Percentiles rank a stretch among this genome's conserved stretches.
Evolutionary conservation across 1,139 yeast genomes (phyloP).

Genomic region (Kodamaea suecica): DNA sequence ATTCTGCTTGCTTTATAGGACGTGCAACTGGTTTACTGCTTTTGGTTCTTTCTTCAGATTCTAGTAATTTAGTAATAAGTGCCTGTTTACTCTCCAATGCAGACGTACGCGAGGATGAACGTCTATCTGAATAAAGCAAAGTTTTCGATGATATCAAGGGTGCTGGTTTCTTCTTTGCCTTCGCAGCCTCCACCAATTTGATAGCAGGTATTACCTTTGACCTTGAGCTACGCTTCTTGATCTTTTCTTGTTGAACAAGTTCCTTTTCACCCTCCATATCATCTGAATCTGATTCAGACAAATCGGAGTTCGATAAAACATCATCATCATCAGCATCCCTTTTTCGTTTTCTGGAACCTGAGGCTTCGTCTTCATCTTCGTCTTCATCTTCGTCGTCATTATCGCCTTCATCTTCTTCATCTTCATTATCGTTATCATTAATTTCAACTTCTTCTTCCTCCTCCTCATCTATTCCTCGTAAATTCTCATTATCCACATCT

Average conservation of each 20-base stretch:
- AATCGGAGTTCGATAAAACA: constrained; percentile 53
- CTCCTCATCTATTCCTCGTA: constrained; percentile 27
- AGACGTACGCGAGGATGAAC: constrained; percentile 76
- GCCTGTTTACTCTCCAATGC: constrained; percentile 79
- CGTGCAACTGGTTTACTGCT: constrained; percentile 41
- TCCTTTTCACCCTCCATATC: constrained; percentile 69
- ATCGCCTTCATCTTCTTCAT: constrained; percentile 1
- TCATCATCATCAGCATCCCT: constrained; percentile 30
- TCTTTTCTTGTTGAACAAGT: constrained; percentile 50
- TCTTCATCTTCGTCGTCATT: constrained; percentile 21
- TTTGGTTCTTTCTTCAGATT: constrained; percentile 67
- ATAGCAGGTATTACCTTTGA: constrained; percentile 45
- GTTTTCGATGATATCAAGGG: constrained; percentile 42
- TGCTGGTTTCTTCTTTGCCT: constrained; percentile 16
- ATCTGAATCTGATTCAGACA: constrained; percentile 49
- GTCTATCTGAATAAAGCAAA: constrained; percentile 47
- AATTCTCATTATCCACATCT: constrained; percentile 22
- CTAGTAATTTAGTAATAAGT: constrained; percentile 68
- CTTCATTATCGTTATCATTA: constrained; percentile 16
- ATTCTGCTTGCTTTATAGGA: constrained; percentile 39
- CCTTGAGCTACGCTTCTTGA: constrained; percentile 38
- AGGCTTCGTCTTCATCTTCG: constrained; percentile 17
- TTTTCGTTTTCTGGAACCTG: constrained; percentile 19
- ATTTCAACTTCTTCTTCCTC: constrained; percentile 22
- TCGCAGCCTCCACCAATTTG: constrained; percentile 30